Evolutionary conservation across 345 rosid genomes (phyloP).

Genomic region (Sapria himalayana): DNA sequence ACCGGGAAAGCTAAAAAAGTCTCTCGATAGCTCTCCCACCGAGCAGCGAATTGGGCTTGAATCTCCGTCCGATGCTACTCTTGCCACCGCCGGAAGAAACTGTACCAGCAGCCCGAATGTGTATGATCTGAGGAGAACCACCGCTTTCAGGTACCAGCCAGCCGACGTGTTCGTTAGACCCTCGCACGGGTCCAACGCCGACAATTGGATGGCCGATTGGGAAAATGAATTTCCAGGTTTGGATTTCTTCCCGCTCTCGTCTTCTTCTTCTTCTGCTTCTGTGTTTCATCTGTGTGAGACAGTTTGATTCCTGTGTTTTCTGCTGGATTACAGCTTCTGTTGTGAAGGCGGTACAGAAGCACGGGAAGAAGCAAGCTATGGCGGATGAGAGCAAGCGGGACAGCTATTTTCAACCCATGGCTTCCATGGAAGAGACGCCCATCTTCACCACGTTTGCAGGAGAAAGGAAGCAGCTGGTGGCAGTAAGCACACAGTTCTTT

Average conservation of each 20-base stretch:
- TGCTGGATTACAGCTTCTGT: slow-evolving; percentile 58
- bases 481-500: no score
- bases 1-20: slow-evolving; percentile 33
- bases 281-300: neutral
- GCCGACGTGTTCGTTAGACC: slow-evolving; percentile 33
- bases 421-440: slow-evolving; percentile 22
- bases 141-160: slow-evolving; percentile 26
- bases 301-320: no score
- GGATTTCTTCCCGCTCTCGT: slow-evolving; percentile 4
- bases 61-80: slow-evolving; percentile 40
- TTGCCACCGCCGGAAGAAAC: slow-evolving; percentile 43
- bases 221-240: slow-evolving; percentile 89
- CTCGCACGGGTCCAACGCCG: slow-evolving; percentile 21
- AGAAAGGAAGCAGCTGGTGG: slow-evolving; percentile 48
- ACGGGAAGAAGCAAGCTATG: slow-evolving; percentile 57
- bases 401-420: slow-evolving; percentile 28
- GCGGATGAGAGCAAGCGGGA: slow-evolving; percentile 68
- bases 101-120: slow-evolving; percentile 19
- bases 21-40: slow-evolving; percentile 28
- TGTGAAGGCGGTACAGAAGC: slow-evolving; percentile 56
- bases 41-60: slow-evolving; percentile 44
- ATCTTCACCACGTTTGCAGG: slow-evolving; percentile 30
- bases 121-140: slow-evolving; percentile 49
- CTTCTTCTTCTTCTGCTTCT: neutral
- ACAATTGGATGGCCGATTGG: slow-evolving; percentile 44